Conservation (phyloP, 2,329 filamentous ascomycete genomes). For the Cercospora zeina region DNA sequence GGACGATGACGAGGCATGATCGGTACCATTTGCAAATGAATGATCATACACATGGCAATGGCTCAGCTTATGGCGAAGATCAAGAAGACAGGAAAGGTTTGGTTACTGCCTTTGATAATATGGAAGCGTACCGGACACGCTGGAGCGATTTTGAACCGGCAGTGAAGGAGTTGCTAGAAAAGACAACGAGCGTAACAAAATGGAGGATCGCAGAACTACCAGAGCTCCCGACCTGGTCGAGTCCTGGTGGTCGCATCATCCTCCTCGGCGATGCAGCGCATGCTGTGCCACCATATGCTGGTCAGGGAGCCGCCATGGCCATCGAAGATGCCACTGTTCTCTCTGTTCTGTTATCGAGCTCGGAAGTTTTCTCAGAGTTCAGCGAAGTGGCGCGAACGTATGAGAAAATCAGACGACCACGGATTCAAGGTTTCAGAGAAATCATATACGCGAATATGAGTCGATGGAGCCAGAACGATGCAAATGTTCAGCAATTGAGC, state of each 20-base stretch:
- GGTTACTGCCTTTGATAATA: neutral
- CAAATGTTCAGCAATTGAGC: neutral
- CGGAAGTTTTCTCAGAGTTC: neutral
- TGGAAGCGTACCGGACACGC: conserved; percentile 11
- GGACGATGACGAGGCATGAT: conserved; percentile 18
- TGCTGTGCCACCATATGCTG: conserved; percentile 20
- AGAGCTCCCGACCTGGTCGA: conserved; percentile 19
- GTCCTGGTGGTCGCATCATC: conserved; percentile 10
- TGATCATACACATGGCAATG: conserved; percentile 15
- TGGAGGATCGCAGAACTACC: conserved; percentile 22
- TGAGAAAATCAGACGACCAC: conserved; percentile 15
- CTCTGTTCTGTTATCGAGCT: conserved; percentile 3
- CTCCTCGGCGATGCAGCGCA: conserved; percentile 20
- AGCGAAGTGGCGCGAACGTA: conserved; percentile 8
- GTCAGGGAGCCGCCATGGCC: conserved; percentile 21
- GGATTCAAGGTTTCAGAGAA: conserved; percentile 14
- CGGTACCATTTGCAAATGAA: conserved; percentile 20
- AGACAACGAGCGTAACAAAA: conserved; percentile 1
- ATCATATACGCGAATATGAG: conserved; percentile 15
- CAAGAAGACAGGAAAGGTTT: neutral
- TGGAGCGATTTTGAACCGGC: conserved; percentile 19
- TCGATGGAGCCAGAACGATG: neutral
- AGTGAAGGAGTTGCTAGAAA: conserved; percentile 4
- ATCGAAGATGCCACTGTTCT: conserved; percentile 20
- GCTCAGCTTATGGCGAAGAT: conserved; percentile 6